A percentile compares a stretch with the other conserved stretches of the same genome.
Conservation (phyloP, 495 filamentous ascomycete genomes). For the Aspergillus carlsbadensis region DNA sequence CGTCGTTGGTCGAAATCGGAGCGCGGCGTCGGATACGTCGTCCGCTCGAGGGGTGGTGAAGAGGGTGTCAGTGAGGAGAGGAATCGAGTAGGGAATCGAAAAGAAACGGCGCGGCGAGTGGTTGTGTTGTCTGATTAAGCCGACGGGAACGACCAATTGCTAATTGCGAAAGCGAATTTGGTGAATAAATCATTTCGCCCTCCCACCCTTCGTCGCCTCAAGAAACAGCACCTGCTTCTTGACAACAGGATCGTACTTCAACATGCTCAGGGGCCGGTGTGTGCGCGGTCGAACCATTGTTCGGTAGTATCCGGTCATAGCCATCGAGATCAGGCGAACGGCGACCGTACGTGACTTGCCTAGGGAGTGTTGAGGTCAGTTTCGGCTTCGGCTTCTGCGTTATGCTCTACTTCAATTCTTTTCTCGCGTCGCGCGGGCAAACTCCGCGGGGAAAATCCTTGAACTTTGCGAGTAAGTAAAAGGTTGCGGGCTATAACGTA, state of each 20-base stretch:
- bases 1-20: conserved; percentile 10
- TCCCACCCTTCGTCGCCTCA: conserved; percentile 73
- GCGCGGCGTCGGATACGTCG: background rate
- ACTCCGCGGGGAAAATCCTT: no score
- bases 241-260: conserved; percentile 99
- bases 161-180: background rate
- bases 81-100: background rate
- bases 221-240: conserved; percentile 92
- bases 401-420: no score
- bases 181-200: conserved; percentile 29
- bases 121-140: background rate
- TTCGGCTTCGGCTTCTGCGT: background rate
- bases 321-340: conserved; percentile 97
- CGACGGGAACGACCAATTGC: no score
- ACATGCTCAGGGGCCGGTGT: conserved; percentile 85
- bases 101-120: background rate
- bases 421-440: no score
- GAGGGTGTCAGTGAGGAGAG: background rate
- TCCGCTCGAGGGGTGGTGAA: background rate
- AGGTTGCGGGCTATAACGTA: conserved; percentile 14
- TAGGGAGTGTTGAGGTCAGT: conserved; percentile 32
- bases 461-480: no score
- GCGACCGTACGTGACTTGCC: conserved; percentile 89
- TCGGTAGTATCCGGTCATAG: conserved; percentile 95
- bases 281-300: conserved; percentile 80